A percentile compares a stretch with the other conserved stretches of the same genome.
These are phyloP conservation scores for Dorcoceras hygrometricum DNA, from an alignment of 257 asterid species.

Conservation along the genomic window DNA sequence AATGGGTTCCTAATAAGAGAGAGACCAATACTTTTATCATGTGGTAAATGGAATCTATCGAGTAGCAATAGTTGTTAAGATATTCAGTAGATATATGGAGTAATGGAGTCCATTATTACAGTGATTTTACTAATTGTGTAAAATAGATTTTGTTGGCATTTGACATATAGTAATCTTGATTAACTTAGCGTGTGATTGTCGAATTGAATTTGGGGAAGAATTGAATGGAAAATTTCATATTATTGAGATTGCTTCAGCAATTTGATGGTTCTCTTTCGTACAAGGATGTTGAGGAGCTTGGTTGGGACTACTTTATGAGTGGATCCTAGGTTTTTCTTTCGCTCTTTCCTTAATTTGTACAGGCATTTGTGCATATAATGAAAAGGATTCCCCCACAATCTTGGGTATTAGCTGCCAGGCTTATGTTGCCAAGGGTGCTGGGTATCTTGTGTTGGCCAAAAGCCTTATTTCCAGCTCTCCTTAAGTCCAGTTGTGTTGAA, in stretches of 20 bases:
- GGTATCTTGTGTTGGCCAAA: conserved; percentile 50
- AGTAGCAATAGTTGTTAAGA: too few relatives aligned
- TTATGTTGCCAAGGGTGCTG: conserved; percentile 48
- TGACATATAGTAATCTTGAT: too few relatives aligned
- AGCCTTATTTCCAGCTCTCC: conserved; percentile 42
- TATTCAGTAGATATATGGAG: too few relatives aligned
- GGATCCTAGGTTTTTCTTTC: conserved; percentile 83
- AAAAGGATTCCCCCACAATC: conserved; percentile 33
- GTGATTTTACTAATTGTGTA: too few relatives aligned
- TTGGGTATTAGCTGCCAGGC: conserved; percentile 34
- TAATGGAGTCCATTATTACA: too few relatives aligned
- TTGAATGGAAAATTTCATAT: too few relatives aligned
- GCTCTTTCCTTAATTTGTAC: conserved; percentile 55
- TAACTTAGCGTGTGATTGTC: too few relatives aligned
- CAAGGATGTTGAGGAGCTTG: conserved; percentile 51
- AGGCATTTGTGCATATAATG: conserved; percentile 43
- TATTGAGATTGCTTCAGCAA: conserved; percentile 62
- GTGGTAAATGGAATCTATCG: too few relatives aligned
- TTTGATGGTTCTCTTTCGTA: conserved; percentile 42
- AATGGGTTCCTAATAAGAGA: too few relatives aligned
- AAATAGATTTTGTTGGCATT: too few relatives aligned
- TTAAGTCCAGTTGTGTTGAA: conserved; percentile 49
- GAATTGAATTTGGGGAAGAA: too few relatives aligned
- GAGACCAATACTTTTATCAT: too few relatives aligned
- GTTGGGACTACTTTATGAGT: conserved; percentile 70